These are phyloP conservation scores for Prunus dulcis DNA, from an alignment of 306 rosid genomes.

Conservation along the genomic window DNA sequence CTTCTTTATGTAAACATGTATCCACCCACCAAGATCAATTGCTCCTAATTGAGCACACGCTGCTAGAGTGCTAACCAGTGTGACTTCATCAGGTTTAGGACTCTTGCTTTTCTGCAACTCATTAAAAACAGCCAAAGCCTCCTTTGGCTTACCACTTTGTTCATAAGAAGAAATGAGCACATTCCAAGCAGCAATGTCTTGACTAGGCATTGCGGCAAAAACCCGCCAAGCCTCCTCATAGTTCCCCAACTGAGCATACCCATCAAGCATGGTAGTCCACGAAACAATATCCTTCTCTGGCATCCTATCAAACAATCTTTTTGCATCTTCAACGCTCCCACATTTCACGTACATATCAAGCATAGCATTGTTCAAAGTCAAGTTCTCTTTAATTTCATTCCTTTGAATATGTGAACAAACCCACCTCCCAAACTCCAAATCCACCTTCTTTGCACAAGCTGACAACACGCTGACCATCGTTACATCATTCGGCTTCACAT, in stretches of 20 bases:
- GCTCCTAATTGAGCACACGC: constrained; percentile 69
- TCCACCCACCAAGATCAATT: constrained; percentile 59
- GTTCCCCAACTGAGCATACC: constrained; percentile 48
- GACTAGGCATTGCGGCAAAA: constrained; percentile 46
- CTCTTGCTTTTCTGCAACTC: constrained; percentile 44
- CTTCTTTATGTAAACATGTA: constrained; percentile 47
- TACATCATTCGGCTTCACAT: constrained; percentile 50
- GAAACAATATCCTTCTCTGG: constrained; percentile 61
- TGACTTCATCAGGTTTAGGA: constrained; percentile 55
- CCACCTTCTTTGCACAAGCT: constrained; percentile 51
- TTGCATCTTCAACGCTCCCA: constrained; percentile 46
- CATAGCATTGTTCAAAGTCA: constrained; percentile 60
- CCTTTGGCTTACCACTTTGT: constrained; percentile 57
- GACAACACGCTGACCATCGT: constrained; percentile 61
- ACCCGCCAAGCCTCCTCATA: constrained; percentile 38
- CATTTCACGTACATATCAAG: constrained; percentile 66
- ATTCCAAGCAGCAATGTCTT: constrained; percentile 64
- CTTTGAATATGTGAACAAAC: constrained; percentile 47
- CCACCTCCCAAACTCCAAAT: constrained; percentile 65
- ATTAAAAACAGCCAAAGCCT: constrained; percentile 53
- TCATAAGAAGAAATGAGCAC: constrained; percentile 56
- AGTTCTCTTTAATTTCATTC: constrained; percentile 33
- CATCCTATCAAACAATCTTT: constrained; percentile 49
- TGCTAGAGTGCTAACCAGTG: constrained; percentile 50
- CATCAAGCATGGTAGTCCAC: constrained; percentile 71